Base-by-base conservation (phyloP, 2,329 filamentous ascomycete species). In the Apiospora phragmitis region DNA sequence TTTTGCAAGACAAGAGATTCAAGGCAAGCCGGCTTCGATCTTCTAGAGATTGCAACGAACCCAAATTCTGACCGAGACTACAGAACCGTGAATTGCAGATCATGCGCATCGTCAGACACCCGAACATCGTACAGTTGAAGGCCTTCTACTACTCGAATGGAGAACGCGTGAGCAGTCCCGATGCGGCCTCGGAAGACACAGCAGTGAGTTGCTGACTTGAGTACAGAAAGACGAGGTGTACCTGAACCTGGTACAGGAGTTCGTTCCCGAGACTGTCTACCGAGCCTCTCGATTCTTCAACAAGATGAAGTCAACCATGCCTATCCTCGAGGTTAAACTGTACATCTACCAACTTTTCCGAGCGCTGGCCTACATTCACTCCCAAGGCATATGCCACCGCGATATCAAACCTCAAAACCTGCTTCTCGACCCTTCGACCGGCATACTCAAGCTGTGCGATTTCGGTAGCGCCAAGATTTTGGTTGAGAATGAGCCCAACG, bases 291-390 rank as follows among this genome's bases (percentile, higher is more conserved):
- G 96, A 79, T 98, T 98, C 86, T 99, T 99, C 89, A 98, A 97
- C 89, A 99, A 99, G 87, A 92, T 98, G 92, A 99, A 98, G 91
- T 97, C 95, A 8, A 98, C 95, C 69, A 99, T 99, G 96, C 96
- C 96, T 21, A 97, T 95, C 77, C 90, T 99, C 77, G 96, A 99
- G 84, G 94, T 98, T 81, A 99, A 99, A 88, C 92, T 99, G 73
- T 99, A 98, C 88, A 99, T 95, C 81, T 99, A 99, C 85, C 96
- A 99, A 87, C 92, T 99, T 70, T 99, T 99, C 90, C 92, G 96
- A 77, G 97, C 96, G 45, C 89, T 99, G 77, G 96, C 96, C 79
- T 99, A 99, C 85, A 99, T 99, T 77, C 96, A 99, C 85, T 98
- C 96, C 12, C 95, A 98, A 85, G 96, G 96, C 79, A 99, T 99